Evolutionary conservation across 2,329 filamentous ascomycete genomes (phyloP).

Genomic region (Thermothelomyces thermophilus): DNA sequence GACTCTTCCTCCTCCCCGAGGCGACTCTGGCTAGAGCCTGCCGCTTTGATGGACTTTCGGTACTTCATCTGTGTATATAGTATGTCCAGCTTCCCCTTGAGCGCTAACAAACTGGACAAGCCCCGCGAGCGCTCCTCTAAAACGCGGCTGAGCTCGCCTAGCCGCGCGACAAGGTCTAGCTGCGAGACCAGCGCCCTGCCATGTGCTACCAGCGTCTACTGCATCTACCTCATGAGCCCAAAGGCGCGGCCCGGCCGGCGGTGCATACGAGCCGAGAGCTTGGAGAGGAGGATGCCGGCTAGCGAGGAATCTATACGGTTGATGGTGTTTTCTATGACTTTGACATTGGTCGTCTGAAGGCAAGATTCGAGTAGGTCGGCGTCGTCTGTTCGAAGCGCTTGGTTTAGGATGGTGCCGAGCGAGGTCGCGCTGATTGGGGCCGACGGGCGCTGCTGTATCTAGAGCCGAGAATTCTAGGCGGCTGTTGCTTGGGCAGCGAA

Average conservation of each 20-base stretch:
- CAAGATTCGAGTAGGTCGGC: constrained; percentile 84
- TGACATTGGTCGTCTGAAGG: constrained; percentile 69
- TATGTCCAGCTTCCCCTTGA: constrained; percentile 96
- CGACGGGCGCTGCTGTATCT: constrained; percentile 46
- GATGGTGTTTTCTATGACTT: constrained; percentile 79
- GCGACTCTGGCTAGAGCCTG: constrained; percentile 25
- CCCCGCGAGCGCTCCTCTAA: constrained; percentile 80
- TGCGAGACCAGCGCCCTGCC: constrained; percentile 85
- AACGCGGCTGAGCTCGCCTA: constrained; percentile 76
- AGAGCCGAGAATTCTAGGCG: constrained; percentile 25
- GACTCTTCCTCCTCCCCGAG: constrained; percentile 50
- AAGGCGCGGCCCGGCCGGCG: constrained; percentile 82
- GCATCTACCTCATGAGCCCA: constrained; percentile 88
- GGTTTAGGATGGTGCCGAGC: constrained; percentile 84
- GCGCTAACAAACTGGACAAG: constrained; percentile 70
- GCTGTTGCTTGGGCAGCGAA: constrained; percentile 37
- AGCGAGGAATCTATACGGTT: constrained; percentile 82
- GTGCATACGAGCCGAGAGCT: constrained; percentile 80
- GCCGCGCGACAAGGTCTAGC: constrained; percentile 70
- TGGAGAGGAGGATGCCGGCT: constrained; percentile 70
- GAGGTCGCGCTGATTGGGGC: constrained; percentile 62
- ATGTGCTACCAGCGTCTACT: constrained; percentile 88
- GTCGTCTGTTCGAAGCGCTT: constrained; percentile 90
- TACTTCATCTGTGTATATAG: constrained; percentile 83
- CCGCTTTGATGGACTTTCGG: constrained; percentile 43